Conservation (phyloP, 2,329 filamentous ascomycete species). For the Daldinia sp. region DNA sequence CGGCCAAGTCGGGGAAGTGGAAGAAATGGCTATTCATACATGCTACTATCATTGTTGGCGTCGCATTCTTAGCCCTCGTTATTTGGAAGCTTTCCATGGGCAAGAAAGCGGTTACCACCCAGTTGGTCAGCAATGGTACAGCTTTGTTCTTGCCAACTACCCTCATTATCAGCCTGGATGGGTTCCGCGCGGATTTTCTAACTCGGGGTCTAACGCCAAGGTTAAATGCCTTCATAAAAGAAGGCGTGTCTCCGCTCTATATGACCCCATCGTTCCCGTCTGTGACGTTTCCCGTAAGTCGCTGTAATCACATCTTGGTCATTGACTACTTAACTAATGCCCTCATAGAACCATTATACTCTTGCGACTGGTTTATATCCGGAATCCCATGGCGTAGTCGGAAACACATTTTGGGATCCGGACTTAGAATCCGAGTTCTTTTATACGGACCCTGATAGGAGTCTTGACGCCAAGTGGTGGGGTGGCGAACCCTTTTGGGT, state of each 20-base stretch:
- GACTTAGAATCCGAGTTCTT: constrained; percentile 82
- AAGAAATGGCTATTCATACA: constrained; percentile 67
- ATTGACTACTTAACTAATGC: constrained; percentile 28
- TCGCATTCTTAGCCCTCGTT: constrained; percentile 67
- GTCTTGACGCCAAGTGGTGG: constrained; percentile 93
- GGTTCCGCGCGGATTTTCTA: constrained; percentile 94
- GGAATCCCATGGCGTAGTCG: constrained; percentile 91
- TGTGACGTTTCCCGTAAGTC: constrained; percentile 82
- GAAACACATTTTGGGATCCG: constrained; percentile 95
- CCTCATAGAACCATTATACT: constrained; percentile 81
- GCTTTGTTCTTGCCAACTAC: constrained; percentile 91
- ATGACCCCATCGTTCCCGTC: constrained; percentile 96
- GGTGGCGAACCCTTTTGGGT: constrained; percentile 93
- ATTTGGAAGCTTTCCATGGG: constrained; percentile 70
- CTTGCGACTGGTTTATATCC: constrained; percentile 92
- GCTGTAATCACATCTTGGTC: constrained; percentile 35
- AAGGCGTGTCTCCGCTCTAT: constrained; percentile 89
- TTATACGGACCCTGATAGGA: constrained; percentile 81
- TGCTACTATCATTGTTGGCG: constrained; percentile 63
- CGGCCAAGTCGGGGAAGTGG: constrained; percentile 65
- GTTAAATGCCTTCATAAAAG: constrained; percentile 79
- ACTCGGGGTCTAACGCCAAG: constrained; percentile 85
- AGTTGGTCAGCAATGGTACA: constrained; percentile 80
- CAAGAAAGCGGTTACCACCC: constrained; percentile 53
- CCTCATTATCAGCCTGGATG: constrained; percentile 92